Evolutionary conservation across 2,329 filamentous ascomycete genomes (phyloP), one percentile per base, ranked within the genome.

Genomic region (Trichoderma pleuroti): DNA sequence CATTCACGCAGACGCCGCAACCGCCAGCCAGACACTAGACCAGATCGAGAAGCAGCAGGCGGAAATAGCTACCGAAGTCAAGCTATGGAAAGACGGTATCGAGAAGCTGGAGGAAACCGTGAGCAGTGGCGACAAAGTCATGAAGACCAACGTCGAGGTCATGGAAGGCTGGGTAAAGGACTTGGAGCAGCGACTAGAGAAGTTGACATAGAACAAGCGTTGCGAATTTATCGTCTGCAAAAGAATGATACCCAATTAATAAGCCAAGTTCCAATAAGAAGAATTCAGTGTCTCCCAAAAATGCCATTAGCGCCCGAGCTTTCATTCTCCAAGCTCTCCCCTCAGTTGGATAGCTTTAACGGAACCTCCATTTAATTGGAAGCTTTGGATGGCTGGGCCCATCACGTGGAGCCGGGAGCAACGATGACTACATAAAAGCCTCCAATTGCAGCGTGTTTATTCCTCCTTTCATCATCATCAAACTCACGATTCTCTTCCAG

Each of bases 131-230:
- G 91, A 92, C 77, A 84, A 84, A 32, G 86, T 89, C 5, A 91
- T 97, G 84, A 88, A 88, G 74, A 88, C 86, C 64, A 99, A 99
- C 80, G 90, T 94, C 80, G 90, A 91, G 76, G 87, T 92, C n/a
- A 91, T 98, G 72, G 92, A 95, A 74, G 89, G 88, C 52, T 98
- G 94, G 93, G 93, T 98, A 5, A 93, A 92, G 80, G 93, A 92
- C 70, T 82, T 99, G 68, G 95, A 98, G 82, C 87, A 85, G 76
- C 91, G 92, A 80, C 86, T 98, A 79, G 86, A 86, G 72, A 86
- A 86, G 75, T 79, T 91, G 78, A 83, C 84, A 71, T 80, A 77
- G 74, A 63, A 46, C 59, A 72, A 39, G 61, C 26, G 56, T 24
- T 61, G 26, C 56, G 32, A 42, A 54, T 30, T 67, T 2, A 16